Evolutionary conservation across 2,329 filamentous ascomycete genomes (phyloP).

Genomic region (Apiospora koreana): DNA sequence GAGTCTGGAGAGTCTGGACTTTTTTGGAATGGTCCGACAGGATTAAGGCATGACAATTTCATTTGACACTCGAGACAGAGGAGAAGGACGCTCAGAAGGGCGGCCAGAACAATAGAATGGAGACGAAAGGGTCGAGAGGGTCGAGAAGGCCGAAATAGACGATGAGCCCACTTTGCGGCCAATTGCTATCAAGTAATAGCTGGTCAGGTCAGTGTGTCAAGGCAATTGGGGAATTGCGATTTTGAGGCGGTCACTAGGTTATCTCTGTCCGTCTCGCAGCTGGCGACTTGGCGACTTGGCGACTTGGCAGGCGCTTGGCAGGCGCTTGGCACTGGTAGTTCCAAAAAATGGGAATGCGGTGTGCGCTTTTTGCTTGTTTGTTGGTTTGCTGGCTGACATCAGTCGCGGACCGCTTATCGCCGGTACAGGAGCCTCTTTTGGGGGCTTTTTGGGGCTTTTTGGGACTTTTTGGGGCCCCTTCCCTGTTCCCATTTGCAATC

Average conservation of each 20-base stretch:
- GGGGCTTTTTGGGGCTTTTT: too few species aligned
- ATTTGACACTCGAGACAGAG: neutral
- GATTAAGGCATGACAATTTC: neutral
- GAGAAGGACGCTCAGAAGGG: neutral
- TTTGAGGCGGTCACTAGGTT: neutral
- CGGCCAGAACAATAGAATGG: slow-evolving; percentile 1
- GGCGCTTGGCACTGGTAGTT: neutral
- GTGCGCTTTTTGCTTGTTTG: too few species aligned
- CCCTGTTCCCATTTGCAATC: neutral
- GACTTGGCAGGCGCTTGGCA: too few species aligned
- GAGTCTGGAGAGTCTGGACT: neutral
- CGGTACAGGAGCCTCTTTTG: neutral
- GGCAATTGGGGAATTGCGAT: neutral
- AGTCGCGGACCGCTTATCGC: neutral
- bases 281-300: neutral
- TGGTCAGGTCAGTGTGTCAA: slow-evolving; percentile 2
- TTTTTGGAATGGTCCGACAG: neutral
- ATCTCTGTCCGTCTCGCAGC: too few species aligned
- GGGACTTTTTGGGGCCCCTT: too few species aligned
- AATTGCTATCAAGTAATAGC: neutral
- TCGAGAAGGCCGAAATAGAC: too few species aligned
- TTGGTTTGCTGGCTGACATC: too few species aligned
- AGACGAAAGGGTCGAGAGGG: neutral
- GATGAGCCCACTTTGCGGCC: neutral
- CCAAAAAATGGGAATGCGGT: neutral